These are phyloP conservation scores for Sonneratia caseolaris DNA, from an alignment of 345 rosid genomes.

Conservation along the genomic window DNA sequence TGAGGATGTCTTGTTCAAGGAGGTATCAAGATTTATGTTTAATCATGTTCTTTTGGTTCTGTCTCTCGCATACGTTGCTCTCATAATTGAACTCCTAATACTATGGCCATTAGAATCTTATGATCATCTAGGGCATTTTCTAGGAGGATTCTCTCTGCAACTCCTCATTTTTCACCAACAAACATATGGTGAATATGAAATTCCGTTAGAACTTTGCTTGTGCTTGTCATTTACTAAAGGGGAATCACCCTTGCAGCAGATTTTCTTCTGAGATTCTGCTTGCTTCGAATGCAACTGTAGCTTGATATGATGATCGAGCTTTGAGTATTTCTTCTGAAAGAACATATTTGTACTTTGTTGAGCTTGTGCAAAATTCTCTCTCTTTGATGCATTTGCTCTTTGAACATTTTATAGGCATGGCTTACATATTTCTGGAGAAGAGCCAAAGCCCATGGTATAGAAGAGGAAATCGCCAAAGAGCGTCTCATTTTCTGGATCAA, in stretches of 20 bases:
- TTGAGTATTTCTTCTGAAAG: background rate
- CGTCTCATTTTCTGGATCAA: conserved; percentile 78
- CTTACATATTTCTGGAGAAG: conserved; percentile 98
- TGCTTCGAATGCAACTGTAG: too few species aligned
- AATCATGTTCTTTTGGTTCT: background rate
- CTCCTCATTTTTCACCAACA: too few species aligned
- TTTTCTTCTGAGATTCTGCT: too few species aligned
- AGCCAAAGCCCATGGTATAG: conserved; percentile 67
- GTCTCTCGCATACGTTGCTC: too few species aligned
- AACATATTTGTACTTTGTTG: background rate
- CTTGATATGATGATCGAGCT: too few species aligned
- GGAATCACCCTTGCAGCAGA: too few species aligned
- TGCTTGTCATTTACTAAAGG: too few species aligned
- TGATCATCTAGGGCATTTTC: background rate
- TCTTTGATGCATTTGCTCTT: background rate
- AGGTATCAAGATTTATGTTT: conserved; percentile 30
- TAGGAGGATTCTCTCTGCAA: too few species aligned
- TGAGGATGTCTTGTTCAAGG: conserved; percentile 97
- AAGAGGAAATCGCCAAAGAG: conserved; percentile 67
- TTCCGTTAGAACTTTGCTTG: too few species aligned
- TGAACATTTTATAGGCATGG: conserved; percentile 64
- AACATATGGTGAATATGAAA: too few species aligned
- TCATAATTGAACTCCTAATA: background rate
- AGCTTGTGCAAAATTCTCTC: background rate
- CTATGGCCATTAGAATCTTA: background rate